A percentile compares a stretch with the other conserved stretches of the same genome.
Evolutionary conservation across 768 basidiomycete species (phyloP).

Genomic region (Termitomyces sp.): DNA sequence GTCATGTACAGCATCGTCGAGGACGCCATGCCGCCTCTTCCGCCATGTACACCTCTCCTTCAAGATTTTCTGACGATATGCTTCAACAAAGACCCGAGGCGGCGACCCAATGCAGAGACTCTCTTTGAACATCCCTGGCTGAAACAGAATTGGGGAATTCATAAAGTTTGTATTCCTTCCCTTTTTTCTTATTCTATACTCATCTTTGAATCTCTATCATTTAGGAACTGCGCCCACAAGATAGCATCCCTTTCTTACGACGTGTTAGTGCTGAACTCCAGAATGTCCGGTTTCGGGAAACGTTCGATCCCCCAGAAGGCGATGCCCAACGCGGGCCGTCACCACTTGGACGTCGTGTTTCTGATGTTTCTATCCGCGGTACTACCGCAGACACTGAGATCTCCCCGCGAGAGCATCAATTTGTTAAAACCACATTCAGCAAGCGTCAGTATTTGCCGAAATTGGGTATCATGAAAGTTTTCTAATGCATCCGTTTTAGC

Average conservation of each 20-base stretch:
- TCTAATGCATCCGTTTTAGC: constrained; percentile 44
- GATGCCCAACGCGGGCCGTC: constrained; percentile 31
- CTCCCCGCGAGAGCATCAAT: constrained; percentile 71
- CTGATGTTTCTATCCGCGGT: constrained; percentile 35
- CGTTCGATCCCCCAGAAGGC: constrained; percentile 36
- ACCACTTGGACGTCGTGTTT: constrained; percentile 38
- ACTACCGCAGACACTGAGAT: constrained; percentile 47
- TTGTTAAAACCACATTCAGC: constrained; percentile 90
- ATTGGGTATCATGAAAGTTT: constrained; percentile 5
- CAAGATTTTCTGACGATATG: constrained; percentile 82
- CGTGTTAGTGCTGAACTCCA: constrained; percentile 87
- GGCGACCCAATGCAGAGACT: constrained; percentile 80
- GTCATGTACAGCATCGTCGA: constrained; percentile 99
- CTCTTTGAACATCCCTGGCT: constrained; percentile 94
- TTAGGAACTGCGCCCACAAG: constrained; percentile 84
- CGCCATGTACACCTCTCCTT: constrained; percentile 71
- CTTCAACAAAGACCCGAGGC: constrained; percentile 83
- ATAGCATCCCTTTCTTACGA: constrained; percentile 93
- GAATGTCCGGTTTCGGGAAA: constrained; percentile 57
- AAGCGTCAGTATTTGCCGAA: constrained; percentile 62
- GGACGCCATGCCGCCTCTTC: constrained; percentile 85
- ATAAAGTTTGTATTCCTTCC: constrained; percentile 55
- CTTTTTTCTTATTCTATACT: neutral
- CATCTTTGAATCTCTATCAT: neutral
- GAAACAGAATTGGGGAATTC: constrained; percentile 72